These are phyloP conservation scores for Nicotiana otophora DNA, from an alignment of 257 asterid genomes.

Conservation along the genomic window DNA sequence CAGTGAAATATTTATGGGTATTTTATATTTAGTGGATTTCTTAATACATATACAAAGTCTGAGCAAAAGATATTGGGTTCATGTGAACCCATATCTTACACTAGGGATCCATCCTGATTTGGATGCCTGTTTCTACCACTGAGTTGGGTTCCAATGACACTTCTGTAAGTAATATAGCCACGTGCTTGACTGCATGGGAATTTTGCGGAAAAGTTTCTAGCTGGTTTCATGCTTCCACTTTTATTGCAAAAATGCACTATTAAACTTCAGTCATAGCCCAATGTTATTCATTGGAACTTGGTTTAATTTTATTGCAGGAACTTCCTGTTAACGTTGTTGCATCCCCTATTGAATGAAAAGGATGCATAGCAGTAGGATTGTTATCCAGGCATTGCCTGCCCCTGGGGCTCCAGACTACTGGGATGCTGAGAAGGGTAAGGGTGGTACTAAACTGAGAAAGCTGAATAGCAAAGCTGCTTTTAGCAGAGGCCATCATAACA, in stretches of 20 bases:
- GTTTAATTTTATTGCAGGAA: background rate
- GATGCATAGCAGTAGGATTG: constrained; percentile 9
- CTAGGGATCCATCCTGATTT: background rate
- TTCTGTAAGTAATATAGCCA: background rate
- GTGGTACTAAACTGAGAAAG: background rate
- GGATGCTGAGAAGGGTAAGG: background rate
- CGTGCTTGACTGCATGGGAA: background rate
- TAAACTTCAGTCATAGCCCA: background rate
- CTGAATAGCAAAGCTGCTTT: background rate
- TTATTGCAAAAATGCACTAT: background rate
- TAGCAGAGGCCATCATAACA: background rate
- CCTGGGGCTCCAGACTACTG: constrained; percentile 2
- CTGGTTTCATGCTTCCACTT: background rate
- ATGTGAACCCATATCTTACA: too few species aligned
- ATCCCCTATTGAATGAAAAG: background rate
- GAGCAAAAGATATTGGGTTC: too few species aligned
- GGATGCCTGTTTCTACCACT: background rate
- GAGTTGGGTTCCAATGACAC: background rate
- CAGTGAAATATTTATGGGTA: too few species aligned
- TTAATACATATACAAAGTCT: too few species aligned
- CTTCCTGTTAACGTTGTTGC: background rate
- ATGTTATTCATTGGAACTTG: background rate
- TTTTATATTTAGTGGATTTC: too few species aligned
- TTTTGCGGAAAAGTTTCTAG: background rate
- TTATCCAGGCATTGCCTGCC: constrained; percentile 8